Base-by-base conservation (phyloP, 768 basidiomycete species). In the Jaapia argillacea region DNA sequence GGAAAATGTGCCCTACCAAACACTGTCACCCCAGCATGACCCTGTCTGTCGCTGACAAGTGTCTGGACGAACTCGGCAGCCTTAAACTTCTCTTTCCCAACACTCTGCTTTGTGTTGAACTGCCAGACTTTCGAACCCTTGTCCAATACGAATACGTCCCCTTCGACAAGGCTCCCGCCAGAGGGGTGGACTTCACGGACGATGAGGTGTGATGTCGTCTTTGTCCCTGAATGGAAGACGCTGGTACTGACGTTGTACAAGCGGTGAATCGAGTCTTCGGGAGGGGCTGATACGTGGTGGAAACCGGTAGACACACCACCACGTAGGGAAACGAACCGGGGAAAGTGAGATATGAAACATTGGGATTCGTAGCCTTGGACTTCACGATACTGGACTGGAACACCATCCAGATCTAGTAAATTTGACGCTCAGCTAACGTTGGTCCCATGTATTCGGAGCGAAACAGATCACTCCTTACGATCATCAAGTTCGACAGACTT, bases 401-500 rank as follows among this genome's bases (percentile, higher is more conserved):
- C 57, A n/a, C 74, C 77, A 37, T 72, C 64, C 5, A 80, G 66
- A 52, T 74, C 76, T 80, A 47, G 7, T 7, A 16, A 24, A 38
- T 35, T 25, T 37, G 21, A 36, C 25, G 18, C 33, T 6, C 20
- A 33, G 28, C 28, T 21, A 40, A 4, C n/a, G n/a, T n/a, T n/a
- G n/a, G n/a, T n/a, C n/a, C n/a, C n/a, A 41, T 7, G 21, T 33
- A n/a, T 7, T n/a, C 5, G 18, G 16, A 10, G 40, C 12, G 20
- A 10, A 45, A 24, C 20, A 40, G 18, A 10, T 6, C 4, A 64
- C 74, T 41, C 63, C 74, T 41, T 41, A 80, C 78, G 68, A 49
- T 81, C 79, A 47, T 81, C 80, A 1, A 79, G 62, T 54, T 81
- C 79, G 7, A 80, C 77, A 4, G 77, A 76, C 65, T 79, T 81